A percentile compares a stretch with the other conserved stretches of the same genome.
These are phyloP conservation scores for Coemansia sp. DNA, from an alignment of 192 early-diverging fungal species.

Conservation along the genomic window DNA sequence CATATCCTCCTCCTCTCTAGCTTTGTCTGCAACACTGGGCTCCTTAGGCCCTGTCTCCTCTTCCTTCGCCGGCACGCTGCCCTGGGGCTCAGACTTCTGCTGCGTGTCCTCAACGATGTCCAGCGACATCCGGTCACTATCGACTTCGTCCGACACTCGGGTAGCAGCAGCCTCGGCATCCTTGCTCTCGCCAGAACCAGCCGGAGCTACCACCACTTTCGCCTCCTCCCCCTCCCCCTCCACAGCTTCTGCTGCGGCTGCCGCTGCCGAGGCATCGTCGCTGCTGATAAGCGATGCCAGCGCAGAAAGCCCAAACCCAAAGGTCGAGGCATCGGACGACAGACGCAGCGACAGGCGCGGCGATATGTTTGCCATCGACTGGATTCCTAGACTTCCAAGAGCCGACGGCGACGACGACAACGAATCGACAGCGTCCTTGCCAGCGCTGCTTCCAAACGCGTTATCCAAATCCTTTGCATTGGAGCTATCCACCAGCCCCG, in stretches of 20 bases:
- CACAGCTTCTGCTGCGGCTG: background rate
- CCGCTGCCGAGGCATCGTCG: background rate
- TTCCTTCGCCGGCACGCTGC: no score
- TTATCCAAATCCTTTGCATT: background rate
- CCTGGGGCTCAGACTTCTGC: no score
- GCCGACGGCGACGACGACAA: background rate
- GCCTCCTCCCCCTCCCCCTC: no score
- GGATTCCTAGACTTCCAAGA: slow-evolving; percentile 11
- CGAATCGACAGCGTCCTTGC: background rate
- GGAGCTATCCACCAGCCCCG: background rate
- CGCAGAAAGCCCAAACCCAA: slow-evolving; percentile 31
- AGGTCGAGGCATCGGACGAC: slow-evolving; percentile 35
- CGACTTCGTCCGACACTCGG: no score
- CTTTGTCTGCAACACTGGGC: background rate
- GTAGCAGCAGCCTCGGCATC: no score
- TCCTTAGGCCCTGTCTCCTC: background rate
- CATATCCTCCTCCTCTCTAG: slow-evolving; percentile 7
- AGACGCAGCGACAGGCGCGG: slow-evolving; percentile 39
- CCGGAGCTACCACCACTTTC: no score
- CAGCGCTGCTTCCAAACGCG: background rate
- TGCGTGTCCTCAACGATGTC: no score
- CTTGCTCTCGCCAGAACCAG: no score
- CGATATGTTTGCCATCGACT: slow-evolving; percentile 13
- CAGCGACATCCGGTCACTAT: no score
- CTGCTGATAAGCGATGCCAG: slow-evolving; percentile 16